Evolutionary conservation across 139 green algal species (phyloP), one percentile per base, ranked within the genome.

Genomic region (Chlorella vulgaris): DNA sequence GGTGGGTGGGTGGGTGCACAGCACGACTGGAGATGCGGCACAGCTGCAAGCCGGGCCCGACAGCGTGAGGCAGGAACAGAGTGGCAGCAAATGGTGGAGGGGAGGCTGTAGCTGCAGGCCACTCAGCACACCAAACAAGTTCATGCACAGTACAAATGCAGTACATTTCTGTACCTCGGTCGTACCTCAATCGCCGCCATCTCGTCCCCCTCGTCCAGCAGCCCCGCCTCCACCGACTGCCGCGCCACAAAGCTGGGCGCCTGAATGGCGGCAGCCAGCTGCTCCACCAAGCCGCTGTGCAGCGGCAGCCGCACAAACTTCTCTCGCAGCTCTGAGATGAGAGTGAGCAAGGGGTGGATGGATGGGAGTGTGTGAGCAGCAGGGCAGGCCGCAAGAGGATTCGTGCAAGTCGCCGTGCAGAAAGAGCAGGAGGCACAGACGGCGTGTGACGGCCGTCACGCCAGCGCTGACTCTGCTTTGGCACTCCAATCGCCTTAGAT

Each of bases 281-380:
- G 65, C 74, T 87, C 83, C 31, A 81, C 40, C 68, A 87, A 70
- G n/a, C n/a, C 47, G 26, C 76, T 87, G 75, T 87, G 83, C 51
- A 84, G 83, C 22, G 83, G 83, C 10, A 87, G 71, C 31, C 83
- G 65, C 42, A 55, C 35, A 68, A 88, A 88, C 84, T 85, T 88
- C 22, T 88, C 84, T 3, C 47, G 38, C 13, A 86, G 73, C 31
- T 88, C 80, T 84, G 79, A 33, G 36, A 24, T 2, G 42, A n/a
- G n/a, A n/a, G n/a, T n/a, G 5, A 21, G 53, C 36, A 0, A 35
- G 18, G 19, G 35, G 35, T 31, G 66, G 66, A 4, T 19, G 38
- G 4, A 55, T 21, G 51, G 71, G 51, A 21, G 38, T 24, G 67
- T 58, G 10, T 10, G 47, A 15, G 47, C 13, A 10, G 47, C 13